Evolutionary conservation across 495 filamentous ascomycete genomes (phyloP).

Genomic region (Podospora didyma): DNA sequence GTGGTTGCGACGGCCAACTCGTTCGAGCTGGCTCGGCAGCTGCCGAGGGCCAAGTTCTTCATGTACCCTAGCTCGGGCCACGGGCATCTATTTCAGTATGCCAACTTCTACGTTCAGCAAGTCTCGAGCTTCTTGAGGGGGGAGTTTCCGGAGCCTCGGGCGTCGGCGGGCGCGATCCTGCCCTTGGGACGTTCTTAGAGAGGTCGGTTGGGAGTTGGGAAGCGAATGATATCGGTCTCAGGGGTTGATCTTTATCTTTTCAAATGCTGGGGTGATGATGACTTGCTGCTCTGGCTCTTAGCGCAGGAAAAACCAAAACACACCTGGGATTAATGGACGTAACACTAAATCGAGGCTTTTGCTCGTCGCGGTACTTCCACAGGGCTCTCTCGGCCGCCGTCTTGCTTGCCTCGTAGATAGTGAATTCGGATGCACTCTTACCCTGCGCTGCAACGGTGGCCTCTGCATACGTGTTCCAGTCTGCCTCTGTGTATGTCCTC

Average conservation of each 20-base stretch:
- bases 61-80: constrained; percentile 3
- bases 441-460: constrained; percentile 21
- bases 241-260: too few relatives aligned
- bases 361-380: constrained; percentile 49
- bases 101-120: not conserved
- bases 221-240: too few relatives aligned
- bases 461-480: constrained; percentile 42
- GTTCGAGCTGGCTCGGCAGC: constrained; percentile 1
- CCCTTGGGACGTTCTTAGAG: too few relatives aligned
- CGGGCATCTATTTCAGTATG: constrained; percentile 6
- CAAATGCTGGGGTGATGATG: too few relatives aligned
- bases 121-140: constrained; percentile 1
- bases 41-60: not conserved
- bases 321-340: constrained; percentile 47
- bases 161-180: too few relatives aligned
- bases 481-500: constrained; percentile 32
- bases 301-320: not conserved
- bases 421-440: constrained; percentile 20
- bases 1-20: not conserved
- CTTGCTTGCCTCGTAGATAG: constrained; percentile 54
- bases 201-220: too few relatives aligned
- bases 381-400: constrained; percentile 47
- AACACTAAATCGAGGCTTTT: constrained; percentile 45
- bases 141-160: not conserved
- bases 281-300: too few relatives aligned